Conservation (phyloP, 495 filamentous ascomycete genomes). For the Viridothelium virens region DNA sequence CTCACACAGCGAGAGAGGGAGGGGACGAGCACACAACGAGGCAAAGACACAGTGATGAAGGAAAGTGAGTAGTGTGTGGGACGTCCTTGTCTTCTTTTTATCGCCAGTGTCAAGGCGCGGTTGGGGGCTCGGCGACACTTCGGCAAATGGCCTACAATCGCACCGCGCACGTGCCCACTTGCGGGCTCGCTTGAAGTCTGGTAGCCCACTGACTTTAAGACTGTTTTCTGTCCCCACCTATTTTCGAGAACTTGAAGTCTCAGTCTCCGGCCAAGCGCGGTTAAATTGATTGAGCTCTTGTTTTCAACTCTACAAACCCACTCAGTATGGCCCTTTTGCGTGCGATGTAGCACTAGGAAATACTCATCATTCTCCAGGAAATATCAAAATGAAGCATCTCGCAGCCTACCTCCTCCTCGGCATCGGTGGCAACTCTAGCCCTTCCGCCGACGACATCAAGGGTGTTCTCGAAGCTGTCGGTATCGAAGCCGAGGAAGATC, state of each 20-base stretch:
- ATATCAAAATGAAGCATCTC: conserved; percentile 95
- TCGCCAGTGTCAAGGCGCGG: conserved; percentile 6
- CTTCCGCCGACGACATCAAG: conserved; percentile 83
- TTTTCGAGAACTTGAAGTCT: conserved; percentile 60
- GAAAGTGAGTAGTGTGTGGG: no score
- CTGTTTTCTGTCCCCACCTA: conserved; percentile 21
- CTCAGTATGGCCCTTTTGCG: conserved; percentile 7
- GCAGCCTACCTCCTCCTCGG: conserved; percentile 96
- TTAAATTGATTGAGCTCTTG: conserved; percentile 95
- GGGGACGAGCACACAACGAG: no score
- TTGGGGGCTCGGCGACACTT: not conserved
- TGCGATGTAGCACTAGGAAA: not conserved
- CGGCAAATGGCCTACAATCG: conserved; percentile 27
- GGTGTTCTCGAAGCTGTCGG: conserved; percentile 86
- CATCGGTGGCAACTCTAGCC: conserved; percentile 86
- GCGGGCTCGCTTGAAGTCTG: no score
- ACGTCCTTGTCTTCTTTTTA: conserved; percentile 25
- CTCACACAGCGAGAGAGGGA: not conserved
- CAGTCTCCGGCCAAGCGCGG: conserved; percentile 81
- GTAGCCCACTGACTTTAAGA: not conserved
- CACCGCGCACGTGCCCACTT: no score
- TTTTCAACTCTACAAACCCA: conserved; percentile 40
- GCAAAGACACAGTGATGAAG: no score
- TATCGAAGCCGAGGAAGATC: conserved; percentile 86
- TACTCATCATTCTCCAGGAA: conserved; percentile 18